Conservation (phyloP, 2,329 filamentous ascomycete genomes). For the Elsinoe australis region DNA sequence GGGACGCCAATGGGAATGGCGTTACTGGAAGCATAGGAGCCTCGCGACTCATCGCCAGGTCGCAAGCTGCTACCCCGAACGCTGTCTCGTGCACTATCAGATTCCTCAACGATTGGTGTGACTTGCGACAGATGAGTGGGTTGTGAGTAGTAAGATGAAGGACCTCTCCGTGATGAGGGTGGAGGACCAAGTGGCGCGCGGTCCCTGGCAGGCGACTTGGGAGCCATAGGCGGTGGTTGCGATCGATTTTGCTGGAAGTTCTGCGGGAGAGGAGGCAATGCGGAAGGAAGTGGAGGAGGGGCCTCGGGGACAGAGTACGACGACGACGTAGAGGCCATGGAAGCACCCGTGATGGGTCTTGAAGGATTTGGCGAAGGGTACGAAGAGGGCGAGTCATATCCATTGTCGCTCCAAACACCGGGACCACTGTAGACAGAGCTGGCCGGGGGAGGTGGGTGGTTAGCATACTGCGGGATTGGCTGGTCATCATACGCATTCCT, state of each 20-base stretch:
- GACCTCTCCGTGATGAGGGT: constrained; percentile 42
- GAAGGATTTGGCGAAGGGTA: constrained; percentile 25
- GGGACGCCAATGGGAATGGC: constrained; percentile 39
- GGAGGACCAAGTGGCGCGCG: constrained; percentile 41
- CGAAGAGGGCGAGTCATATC: constrained; percentile 26
- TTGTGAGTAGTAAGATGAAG: constrained; percentile 43
- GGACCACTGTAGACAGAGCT: constrained; percentile 14
- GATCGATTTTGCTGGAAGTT: constrained; percentile 12
- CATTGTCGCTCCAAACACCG: constrained; percentile 17
- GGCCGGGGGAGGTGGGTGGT: neutral
- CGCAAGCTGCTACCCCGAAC: constrained; percentile 21
- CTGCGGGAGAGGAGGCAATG: constrained; percentile 11
- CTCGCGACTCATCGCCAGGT: constrained; percentile 29
- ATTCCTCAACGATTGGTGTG: constrained; percentile 43
- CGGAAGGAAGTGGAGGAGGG: constrained; percentile 28
- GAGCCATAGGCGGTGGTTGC: neutral
- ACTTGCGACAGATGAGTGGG: constrained; percentile 34
- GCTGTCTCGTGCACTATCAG: constrained; percentile 33
- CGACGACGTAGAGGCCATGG: constrained; percentile 32
- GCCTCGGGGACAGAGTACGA: constrained; percentile 39
- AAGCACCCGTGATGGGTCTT: constrained; percentile 34
- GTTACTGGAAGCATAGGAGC: constrained; percentile 43
- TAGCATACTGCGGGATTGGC: constrained; percentile 12
- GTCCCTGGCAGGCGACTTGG: constrained; percentile 6
- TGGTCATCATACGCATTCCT: constrained; percentile 6